These are phyloP conservation scores for Erodium maritimum DNA, from an alignment of 345 rosid species.

Conservation along the genomic window DNA sequence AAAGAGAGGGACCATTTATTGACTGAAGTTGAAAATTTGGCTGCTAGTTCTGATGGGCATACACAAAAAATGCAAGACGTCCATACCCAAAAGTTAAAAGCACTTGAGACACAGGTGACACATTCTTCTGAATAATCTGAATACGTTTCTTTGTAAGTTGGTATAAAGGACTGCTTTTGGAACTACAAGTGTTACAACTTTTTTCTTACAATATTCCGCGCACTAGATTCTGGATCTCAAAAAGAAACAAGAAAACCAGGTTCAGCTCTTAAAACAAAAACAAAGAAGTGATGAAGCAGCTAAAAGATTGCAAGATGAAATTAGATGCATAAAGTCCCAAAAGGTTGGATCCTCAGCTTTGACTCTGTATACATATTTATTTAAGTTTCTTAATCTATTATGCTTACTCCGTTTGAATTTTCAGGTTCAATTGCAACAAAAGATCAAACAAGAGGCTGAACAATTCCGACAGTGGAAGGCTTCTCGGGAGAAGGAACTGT, in stretches of 20 bases:
- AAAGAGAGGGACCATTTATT: conserved; percentile 80
- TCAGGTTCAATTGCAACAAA: conserved; percentile 93
- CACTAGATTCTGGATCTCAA: conserved; percentile 74
- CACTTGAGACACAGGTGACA: conserved; percentile 74
- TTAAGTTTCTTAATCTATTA: conserved; percentile 4
- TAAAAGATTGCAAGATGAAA: conserved; percentile 84
- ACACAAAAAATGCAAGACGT: conserved; percentile 69
- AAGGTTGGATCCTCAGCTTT: conserved; percentile 36
- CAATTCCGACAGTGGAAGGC: conserved; percentile 99
- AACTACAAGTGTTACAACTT: too few relatives aligned
- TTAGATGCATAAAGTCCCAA: conserved; percentile 87
- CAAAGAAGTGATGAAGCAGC: conserved; percentile 95
- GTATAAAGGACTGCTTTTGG: not conserved
- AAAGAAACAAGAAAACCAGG: conserved; percentile 96
- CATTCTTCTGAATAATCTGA: not conserved
- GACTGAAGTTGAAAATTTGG: conserved; percentile 81
- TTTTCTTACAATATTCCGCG: not conserved
- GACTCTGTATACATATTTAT: not conserved
- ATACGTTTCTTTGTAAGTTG: not conserved
- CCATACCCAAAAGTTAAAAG: conserved; percentile 73
- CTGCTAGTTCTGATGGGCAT: conserved; percentile 74
- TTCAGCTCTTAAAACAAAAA: conserved; percentile 88
- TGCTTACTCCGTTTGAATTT: conserved; percentile 9
- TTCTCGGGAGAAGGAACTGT: conserved; percentile 81
- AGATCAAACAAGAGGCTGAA: conserved; percentile 95